Evolutionary conservation across 768 basidiomycete species (phyloP).

Genomic region (Xerocomus brunneocitrinus): DNA sequence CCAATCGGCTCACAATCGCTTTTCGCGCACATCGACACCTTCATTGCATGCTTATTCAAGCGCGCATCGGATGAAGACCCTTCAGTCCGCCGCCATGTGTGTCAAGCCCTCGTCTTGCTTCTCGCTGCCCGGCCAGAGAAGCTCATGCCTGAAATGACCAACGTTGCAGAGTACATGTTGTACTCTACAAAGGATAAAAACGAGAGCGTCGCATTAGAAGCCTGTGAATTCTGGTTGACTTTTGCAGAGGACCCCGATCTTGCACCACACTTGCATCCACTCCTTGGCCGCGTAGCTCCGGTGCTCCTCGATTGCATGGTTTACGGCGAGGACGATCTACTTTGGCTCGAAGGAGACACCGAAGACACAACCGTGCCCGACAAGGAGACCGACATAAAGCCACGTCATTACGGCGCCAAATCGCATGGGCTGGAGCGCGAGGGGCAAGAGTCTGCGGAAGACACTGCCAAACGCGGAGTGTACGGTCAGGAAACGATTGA

Average conservation of each 20-base stretch:
- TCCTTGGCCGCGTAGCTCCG: slow-evolving; percentile 88
- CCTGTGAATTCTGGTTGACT: slow-evolving; percentile 99
- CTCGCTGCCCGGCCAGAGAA: slow-evolving; percentile 93
- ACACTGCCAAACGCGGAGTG: slow-evolving; percentile 43
- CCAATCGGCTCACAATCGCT: slow-evolving; percentile 84
- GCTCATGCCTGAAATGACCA: slow-evolving; percentile 91
- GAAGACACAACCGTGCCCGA: slow-evolving; percentile 91
- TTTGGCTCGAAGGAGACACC: slow-evolving; percentile 89
- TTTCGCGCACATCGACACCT: slow-evolving; percentile 85
- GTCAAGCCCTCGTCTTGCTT: slow-evolving; percentile 90
- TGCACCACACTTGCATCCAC: slow-evolving; percentile 75
- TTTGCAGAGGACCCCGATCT: slow-evolving; percentile 95
- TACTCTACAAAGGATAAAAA: slow-evolving; percentile 98
- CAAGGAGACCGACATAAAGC: slow-evolving; percentile 94
- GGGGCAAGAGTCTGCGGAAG: slow-evolving; percentile 34
- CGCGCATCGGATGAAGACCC: slow-evolving; percentile 91
- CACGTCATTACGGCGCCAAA: slow-evolving; percentile 85
- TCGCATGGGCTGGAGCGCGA: slow-evolving; percentile 83
- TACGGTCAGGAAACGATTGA: slow-evolving; percentile 82
- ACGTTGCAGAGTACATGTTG: slow-evolving; percentile 98
- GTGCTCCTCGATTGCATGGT: slow-evolving; percentile 97
- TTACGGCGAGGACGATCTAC: slow-evolving; percentile 93
- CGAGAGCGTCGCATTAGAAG: slow-evolving; percentile 93
- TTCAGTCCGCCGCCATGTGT: slow-evolving; percentile 93
- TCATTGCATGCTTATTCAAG: slow-evolving; percentile 91